Evolutionary conservation across 2,329 filamentous ascomycete species (phyloP).

Genomic region (Fusarium cyanostomum): DNA sequence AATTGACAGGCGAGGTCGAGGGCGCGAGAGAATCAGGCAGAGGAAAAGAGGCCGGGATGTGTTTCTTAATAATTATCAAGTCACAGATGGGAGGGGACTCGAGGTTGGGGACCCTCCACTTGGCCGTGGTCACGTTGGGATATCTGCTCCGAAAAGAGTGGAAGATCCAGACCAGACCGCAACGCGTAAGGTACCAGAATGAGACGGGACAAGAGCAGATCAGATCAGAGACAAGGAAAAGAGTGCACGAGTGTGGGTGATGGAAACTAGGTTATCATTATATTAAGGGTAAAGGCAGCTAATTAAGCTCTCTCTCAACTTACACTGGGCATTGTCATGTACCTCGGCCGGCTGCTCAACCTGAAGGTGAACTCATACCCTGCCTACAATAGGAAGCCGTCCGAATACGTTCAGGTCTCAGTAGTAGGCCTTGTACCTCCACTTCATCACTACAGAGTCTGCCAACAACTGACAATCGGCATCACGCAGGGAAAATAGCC

Average conservation of each 20-base stretch:
- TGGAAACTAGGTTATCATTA: conserved; percentile 16
- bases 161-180: conserved; percentile 16
- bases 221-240: conserved; percentile 24
- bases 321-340: neutral
- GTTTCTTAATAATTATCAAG: conserved; percentile 36
- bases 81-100: conserved; percentile 13
- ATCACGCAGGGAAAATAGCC: conserved; percentile 14
- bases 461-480: conserved; percentile 22
- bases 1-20: conserved; percentile 2
- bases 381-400: neutral
- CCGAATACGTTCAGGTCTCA: neutral
- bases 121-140: conserved; percentile 21
- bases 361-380: neutral
- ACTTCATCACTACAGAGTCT: neutral
- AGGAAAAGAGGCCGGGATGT: conserved; percentile 25
- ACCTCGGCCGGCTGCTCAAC: neutral
- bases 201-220: conserved; percentile 1
- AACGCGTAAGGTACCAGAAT: conserved; percentile 7
- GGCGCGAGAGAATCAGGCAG: neutral
- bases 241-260: conserved; percentile 2
- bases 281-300: conserved; percentile 4
- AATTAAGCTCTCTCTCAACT: neutral
- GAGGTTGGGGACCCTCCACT: conserved; percentile 21
- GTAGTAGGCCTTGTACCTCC: neutral
- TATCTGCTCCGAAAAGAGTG: conserved; percentile 33